Percentiles rank a stretch among this genome's conserved stretches.
phyloP scores from a whole-genome alignment of 345 rosid species.

The Raphanus raphanistrum region DNA sequence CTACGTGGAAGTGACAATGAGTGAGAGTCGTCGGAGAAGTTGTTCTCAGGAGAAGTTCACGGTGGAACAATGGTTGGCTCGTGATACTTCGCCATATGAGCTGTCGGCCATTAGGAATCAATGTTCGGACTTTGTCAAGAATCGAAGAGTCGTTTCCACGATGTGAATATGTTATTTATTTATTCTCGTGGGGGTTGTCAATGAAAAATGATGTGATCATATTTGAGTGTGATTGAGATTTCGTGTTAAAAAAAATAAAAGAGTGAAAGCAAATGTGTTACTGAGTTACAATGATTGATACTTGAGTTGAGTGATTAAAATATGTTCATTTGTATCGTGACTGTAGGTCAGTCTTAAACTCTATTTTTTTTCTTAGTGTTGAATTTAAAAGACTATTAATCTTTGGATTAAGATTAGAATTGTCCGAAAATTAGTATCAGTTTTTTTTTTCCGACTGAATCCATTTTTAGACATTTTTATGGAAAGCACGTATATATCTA shows the following conservation, averaged over 20 bases:
- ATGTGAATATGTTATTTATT: background rate
- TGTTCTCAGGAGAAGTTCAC: conserved; percentile 63
- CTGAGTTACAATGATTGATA: background rate
- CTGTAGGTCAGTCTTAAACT: background rate
- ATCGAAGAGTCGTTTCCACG: conserved; percentile 14
- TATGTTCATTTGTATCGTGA: background rate
- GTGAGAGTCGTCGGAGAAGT: conserved; percentile 47
- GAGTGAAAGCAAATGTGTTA: conserved; percentile 1
- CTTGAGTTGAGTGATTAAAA: background rate
- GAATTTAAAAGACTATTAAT: background rate
- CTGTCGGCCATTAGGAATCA: conserved; percentile 54
- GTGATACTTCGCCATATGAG: conserved; percentile 62
- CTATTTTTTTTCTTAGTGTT: background rate
- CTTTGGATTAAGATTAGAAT: too few species aligned
- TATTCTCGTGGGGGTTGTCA: background rate
- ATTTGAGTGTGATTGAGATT: conserved; percentile 4
- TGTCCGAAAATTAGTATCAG: background rate
- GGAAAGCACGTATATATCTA: background rate
- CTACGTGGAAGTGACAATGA: conserved; percentile 78
- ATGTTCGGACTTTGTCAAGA: conserved; percentile 44
- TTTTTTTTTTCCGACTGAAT: background rate
- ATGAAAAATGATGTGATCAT: conserved; percentile 3
- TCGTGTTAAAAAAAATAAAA: background rate
- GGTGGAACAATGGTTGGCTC: conserved; percentile 91
- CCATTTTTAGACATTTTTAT: background rate